Percentiles rank a stretch among this genome's conserved stretches.
These are phyloP conservation scores for Populus alba DNA, from an alignment of 345 rosid species.

Conservation along the genomic window DNA sequence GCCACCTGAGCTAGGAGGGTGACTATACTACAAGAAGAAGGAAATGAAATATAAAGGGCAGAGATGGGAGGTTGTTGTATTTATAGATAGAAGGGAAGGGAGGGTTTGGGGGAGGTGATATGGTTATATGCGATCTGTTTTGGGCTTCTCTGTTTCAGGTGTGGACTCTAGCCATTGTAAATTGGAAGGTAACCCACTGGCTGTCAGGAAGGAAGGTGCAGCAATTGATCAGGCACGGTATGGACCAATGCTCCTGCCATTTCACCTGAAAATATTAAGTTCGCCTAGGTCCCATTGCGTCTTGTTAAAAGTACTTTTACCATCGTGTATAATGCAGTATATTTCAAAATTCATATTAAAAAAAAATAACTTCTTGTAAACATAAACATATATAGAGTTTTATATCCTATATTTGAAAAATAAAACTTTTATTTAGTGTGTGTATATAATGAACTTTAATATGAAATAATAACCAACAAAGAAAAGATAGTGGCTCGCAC, in stretches of 20 bases:
- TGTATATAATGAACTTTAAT: no score
- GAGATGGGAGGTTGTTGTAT: conserved; percentile 1
- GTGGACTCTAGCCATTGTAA: conserved; percentile 17
- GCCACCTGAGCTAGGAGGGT: neutral
- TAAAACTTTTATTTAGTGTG: no score
- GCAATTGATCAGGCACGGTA: conserved; percentile 17
- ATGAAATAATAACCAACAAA: no score
- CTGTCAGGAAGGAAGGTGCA: conserved; percentile 21
- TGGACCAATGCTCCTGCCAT: conserved; percentile 24
- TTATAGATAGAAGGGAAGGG: conserved; percentile 13
- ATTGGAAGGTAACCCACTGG: conserved; percentile 15
- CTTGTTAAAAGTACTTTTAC: neutral
- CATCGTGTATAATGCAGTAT: no score
- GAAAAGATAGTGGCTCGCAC: no score
- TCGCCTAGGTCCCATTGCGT: conserved; percentile 6
- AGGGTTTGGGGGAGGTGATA: neutral
- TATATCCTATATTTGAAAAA: no score
- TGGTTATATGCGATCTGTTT: neutral
- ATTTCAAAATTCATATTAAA: no score
- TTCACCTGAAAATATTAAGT: conserved; percentile 16
- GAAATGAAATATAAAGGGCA: neutral
- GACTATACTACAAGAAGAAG: neutral
- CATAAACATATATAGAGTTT: no score
- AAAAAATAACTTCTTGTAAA: no score
- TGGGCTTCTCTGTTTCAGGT: conserved; percentile 1